Evolutionary conservation across 345 rosid species (phyloP).

Genomic region (Iberis pinnata): DNA sequence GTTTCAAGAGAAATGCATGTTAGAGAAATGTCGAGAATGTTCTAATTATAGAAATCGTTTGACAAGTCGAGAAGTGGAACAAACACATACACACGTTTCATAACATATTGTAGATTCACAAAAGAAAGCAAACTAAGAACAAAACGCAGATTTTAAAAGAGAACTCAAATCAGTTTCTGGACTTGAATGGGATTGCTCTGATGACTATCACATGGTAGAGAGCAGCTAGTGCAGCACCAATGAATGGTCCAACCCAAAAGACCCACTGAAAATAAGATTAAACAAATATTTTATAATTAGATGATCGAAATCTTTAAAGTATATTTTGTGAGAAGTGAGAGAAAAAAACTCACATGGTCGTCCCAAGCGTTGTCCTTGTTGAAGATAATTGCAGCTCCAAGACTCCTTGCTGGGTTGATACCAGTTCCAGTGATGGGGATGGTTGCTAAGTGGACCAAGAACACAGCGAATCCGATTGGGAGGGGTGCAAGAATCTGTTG

Average conservation of each 20-base stretch:
- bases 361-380: constrained; percentile 46
- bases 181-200: constrained; percentile 48
- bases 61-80: constrained; percentile 4
- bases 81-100: constrained; percentile 18
- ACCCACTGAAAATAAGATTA: constrained; percentile 30
- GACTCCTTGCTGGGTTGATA: constrained; percentile 52
- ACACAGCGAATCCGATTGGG: constrained; percentile 49
- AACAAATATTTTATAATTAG: not conserved
- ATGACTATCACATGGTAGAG: constrained; percentile 46
- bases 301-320: not conserved
- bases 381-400: constrained; percentile 43
- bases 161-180: constrained; percentile 23
- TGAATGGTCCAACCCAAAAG: constrained; percentile 56
- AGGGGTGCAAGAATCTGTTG: constrained; percentile 40
- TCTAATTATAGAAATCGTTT: not conserved
- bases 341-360: constrained; percentile 43
- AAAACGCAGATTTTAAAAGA: constrained; percentile 2
- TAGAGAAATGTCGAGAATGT: not conserved
- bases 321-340: not conserved
- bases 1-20: not conserved
- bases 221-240: constrained; percentile 51
- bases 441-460: constrained; percentile 50
- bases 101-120: constrained; percentile 28
- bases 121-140: constrained; percentile 23
- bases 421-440: constrained; percentile 45